Percentiles rank a stretch among this genome's conserved stretches.
These are phyloP conservation scores for Cystobasidium slooffiae DNA, from an alignment of 1,284 basidiomycete species.

Conservation along the genomic window DNA sequence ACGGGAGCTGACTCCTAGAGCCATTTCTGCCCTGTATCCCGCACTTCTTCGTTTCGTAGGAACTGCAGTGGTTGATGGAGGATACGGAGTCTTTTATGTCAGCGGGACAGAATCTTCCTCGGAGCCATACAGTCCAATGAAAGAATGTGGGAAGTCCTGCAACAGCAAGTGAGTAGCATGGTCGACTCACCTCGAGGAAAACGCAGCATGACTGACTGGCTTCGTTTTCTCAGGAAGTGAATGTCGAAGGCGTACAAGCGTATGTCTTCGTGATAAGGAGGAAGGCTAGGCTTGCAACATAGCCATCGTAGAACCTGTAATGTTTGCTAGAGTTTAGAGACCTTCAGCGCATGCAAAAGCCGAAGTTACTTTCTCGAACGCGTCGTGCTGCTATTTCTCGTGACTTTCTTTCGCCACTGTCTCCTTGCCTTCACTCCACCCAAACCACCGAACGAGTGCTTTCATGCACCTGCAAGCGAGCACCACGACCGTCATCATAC, in stretches of 20 bases:
- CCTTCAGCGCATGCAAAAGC: neutral
- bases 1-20: slow-evolving; percentile 24
- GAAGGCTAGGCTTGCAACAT: neutral
- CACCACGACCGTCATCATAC: neutral
- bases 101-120: slow-evolving; percentile 33
- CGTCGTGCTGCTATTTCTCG: no score
- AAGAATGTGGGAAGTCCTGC: slow-evolving; percentile 17
- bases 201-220: neutral
- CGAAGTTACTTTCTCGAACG: no score
- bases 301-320: neutral
- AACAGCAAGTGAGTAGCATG: slow-evolving; percentile 6
- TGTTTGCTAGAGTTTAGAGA: neutral
- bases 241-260: slow-evolving; percentile 22
- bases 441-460: no score
- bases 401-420: no score
- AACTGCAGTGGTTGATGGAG: slow-evolving; percentile 3
- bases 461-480: neutral
- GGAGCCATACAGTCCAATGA: slow-evolving; percentile 12
- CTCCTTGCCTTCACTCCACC: no score
- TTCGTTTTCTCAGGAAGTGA: neutral
- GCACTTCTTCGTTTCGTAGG: slow-evolving; percentile 28
- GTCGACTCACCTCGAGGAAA: neutral
- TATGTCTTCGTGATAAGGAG: slow-evolving; percentile 24
- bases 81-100: slow-evolving; percentile 24
- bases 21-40: slow-evolving; percentile 22